Evolutionary conservation across 768 basidiomycete species (phyloP).

Genomic region (Lanmaoa rubissima): DNA sequence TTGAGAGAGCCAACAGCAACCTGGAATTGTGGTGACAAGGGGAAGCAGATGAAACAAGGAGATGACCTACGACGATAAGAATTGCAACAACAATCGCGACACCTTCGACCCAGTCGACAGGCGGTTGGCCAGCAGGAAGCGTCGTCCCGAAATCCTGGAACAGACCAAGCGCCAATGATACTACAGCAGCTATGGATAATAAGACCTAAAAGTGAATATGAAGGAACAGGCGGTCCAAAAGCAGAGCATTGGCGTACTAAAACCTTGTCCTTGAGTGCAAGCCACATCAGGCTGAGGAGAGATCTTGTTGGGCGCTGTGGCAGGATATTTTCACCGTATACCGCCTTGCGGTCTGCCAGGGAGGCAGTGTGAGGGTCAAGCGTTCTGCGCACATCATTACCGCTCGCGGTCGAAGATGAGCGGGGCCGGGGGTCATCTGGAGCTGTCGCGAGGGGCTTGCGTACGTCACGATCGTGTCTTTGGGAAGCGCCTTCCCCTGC

Average conservation of each 20-base stretch:
- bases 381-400: neutral
- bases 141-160: conserved; percentile 89
- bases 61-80: conserved; percentile 59
- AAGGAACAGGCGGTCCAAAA: conserved; percentile 3
- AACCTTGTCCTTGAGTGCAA: conserved; percentile 88
- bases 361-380: conserved; percentile 36
- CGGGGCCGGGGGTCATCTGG: conserved; percentile 7
- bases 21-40: conserved; percentile 34
- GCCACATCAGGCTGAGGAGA: conserved; percentile 77
- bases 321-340: conserved; percentile 76
- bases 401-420: conserved; percentile 11
- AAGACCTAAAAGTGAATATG: conserved; percentile 54
- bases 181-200: conserved; percentile 86
- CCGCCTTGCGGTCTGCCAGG: conserved; percentile 56
- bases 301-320: conserved; percentile 69
- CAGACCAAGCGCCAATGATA: conserved; percentile 90
- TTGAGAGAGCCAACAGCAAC: conserved; percentile 91
- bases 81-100: conserved; percentile 80
- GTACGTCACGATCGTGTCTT: conserved; percentile 26
- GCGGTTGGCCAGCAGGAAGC: conserved; percentile 56
- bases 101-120: conserved; percentile 97
- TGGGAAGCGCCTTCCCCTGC: conserved; percentile 34
- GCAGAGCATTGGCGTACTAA: conserved; percentile 48
- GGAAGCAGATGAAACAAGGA: neutral
- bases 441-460: neutral